Base-by-base conservation (phyloP, 345 rosid species). In the Sonneratia alba region DNA sequence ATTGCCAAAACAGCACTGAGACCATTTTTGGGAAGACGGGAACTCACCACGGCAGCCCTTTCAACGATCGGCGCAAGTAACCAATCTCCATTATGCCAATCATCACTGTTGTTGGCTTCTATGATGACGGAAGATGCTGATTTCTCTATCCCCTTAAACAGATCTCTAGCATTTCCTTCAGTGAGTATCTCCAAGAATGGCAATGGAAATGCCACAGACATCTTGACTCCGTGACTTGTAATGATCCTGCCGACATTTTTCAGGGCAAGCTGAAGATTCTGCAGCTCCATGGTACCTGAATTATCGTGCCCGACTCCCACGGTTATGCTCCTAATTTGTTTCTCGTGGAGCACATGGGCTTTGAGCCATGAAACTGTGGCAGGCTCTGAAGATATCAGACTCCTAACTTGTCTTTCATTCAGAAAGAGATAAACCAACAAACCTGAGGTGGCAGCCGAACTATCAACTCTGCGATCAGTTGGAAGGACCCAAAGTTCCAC, bases 181-280 rank as follows among this genome's bases (percentile, higher is more conserved):
- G 70, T 64, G 73, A 84, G 47, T 24, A 80, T 83, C 79, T 84
- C 81, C 36, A 84, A 67, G 59, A 73, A 75, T 7, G 85, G 57
- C 56, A 76, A 51, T 10, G 87, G 73, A 80, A 86, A 78, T 27
- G 74, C 80, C 53, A 78, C 80, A 0, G 88, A 83, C 18, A 83
- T 77, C 72, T 75, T 77, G 27, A 79, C 63, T 53, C 74, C 48
- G 51, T 34, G 55, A 21, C 71, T 68, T 3, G 22, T 40, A 12
- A 84, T 64, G 22, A 69, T 65, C 15, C 80, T 75, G 66, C 77
- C 70, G 74, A 84, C 66, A 49, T 74, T 76, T 73, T 72, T 78
- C 71, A 84, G 55, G 40, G 77, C 16, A 22, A 78, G 72, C 18
- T 80, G 76, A 59, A 86, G 61, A 77, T 69, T 75, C 11, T 69